These are phyloP conservation scores for Blumeria hordei DNA, from an alignment of 2,329 filamentous ascomycete genomes.

Conservation along the genomic window DNA sequence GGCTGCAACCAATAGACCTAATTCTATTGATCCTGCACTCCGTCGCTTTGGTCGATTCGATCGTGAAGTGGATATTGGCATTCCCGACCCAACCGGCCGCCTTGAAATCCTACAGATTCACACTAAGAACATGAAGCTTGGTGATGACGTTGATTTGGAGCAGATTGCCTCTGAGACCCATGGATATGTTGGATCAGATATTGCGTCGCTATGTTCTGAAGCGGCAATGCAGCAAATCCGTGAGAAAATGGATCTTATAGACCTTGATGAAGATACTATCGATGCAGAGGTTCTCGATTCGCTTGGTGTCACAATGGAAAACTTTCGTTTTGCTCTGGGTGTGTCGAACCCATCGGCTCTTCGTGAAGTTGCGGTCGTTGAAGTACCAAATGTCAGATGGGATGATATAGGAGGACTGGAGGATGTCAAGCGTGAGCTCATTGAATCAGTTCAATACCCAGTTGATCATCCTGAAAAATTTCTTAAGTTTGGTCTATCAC, in stretches of 20 bases:
- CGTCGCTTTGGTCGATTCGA: slow-evolving; percentile 97
- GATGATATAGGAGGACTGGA: slow-evolving; percentile 98
- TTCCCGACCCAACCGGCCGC: slow-evolving; percentile 91
- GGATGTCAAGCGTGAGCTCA: slow-evolving; percentile 96
- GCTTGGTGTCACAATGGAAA: slow-evolving; percentile 96
- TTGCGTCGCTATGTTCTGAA: slow-evolving; percentile 94
- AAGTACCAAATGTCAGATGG: slow-evolving; percentile 98
- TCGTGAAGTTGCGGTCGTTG: slow-evolving; percentile 94
- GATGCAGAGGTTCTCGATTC: slow-evolving; percentile 97
- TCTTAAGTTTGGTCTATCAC: slow-evolving; percentile 97
- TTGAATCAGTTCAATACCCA: slow-evolving; percentile 95
- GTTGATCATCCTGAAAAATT: slow-evolving; percentile 99
- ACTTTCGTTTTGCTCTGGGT: slow-evolving; percentile 96
- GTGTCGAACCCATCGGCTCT: slow-evolving; percentile 97
- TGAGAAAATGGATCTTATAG: slow-evolving; percentile 99
- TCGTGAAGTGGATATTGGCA: slow-evolving; percentile 94
- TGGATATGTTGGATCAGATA: slow-evolving; percentile 95
- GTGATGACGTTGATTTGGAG: slow-evolving; percentile 87
- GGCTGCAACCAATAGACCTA: slow-evolving; percentile 95
- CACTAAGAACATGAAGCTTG: slow-evolving; percentile 99
- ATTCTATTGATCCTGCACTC: slow-evolving; percentile 93
- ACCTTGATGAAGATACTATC: slow-evolving; percentile 96
- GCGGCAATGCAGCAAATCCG: slow-evolving; percentile 99
- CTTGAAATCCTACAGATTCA: slow-evolving; percentile 98
- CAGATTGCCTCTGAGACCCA: slow-evolving; percentile 93